Percentiles rank a stretch among this genome's conserved stretches.
These are phyloP conservation scores for Entamoeba invadens DNA, from an alignment of 208 protist species.

Conservation along the genomic window DNA sequence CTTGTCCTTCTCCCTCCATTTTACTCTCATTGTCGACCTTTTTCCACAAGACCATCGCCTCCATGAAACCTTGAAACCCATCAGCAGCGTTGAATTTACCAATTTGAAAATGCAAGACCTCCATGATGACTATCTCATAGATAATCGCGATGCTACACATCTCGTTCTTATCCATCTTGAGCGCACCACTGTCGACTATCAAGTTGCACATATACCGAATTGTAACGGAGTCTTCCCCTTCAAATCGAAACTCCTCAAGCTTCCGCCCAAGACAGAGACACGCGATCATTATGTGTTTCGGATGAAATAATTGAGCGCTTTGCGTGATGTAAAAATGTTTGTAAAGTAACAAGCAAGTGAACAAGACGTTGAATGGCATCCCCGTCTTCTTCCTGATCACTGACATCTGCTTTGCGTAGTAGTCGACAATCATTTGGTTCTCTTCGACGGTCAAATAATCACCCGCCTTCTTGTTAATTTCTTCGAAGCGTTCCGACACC, in stretches of 20 bases:
- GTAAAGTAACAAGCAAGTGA: background rate
- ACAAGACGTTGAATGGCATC: background rate
- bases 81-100: background rate
- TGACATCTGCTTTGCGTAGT: background rate
- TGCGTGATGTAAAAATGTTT: background rate
- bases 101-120: background rate
- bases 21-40: background rate
- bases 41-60: background rate
- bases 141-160: background rate
- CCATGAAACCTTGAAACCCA: background rate
- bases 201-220: background rate
- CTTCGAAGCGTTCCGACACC: background rate
- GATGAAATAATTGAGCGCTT: background rate
- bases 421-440: background rate
- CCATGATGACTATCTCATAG: background rate
- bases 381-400: background rate
- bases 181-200: background rate
- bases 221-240: background rate
- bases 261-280: background rate
- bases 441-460: background rate
- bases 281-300: background rate
- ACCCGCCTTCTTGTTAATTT: background rate
- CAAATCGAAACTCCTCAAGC: background rate
- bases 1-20: background rate
- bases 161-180: background rate